Conservation (phyloP, 2,329 filamentous ascomycete species). For the Zymoseptoria pseudotritici region DNA sequence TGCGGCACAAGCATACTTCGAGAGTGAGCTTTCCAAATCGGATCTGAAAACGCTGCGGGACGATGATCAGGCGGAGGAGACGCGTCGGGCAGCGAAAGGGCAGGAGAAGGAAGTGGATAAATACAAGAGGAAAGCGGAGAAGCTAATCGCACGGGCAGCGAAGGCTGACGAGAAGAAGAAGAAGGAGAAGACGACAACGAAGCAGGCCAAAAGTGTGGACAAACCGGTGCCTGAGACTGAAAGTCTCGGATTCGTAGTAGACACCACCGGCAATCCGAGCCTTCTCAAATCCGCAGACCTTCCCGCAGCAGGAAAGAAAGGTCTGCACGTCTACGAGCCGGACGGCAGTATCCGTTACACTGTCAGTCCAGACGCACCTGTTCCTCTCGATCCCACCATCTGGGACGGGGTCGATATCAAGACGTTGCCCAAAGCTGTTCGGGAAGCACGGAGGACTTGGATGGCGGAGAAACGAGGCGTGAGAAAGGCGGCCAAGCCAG, state of each 20-base stretch:
- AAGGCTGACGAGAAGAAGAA: slow-evolving; percentile 13
- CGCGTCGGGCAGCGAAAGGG: slow-evolving; percentile 1
- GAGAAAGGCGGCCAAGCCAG: slow-evolving; percentile 1
- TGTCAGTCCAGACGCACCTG: slow-evolving; percentile 2
- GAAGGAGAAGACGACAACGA: slow-evolving; percentile 9
- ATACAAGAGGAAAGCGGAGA: slow-evolving; percentile 8
- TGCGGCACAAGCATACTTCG: slow-evolving; percentile 10
- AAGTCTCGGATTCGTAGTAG: slow-evolving; percentile 8
- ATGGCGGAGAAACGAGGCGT: slow-evolving; percentile 11
- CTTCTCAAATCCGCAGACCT: background rate
- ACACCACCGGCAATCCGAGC: slow-evolving; percentile 12
- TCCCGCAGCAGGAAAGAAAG: background rate
- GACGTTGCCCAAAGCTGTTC: slow-evolving; percentile 15
- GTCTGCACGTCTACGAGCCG: slow-evolving; percentile 8
- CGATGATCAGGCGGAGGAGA: background rate
- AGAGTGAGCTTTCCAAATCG: slow-evolving; percentile 6
- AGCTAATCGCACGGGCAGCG: slow-evolving; percentile 10
- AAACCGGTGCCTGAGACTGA: background rate
- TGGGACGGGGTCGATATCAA: slow-evolving; percentile 16
- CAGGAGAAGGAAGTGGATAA: slow-evolving; percentile 3
- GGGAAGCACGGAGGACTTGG: slow-evolving; percentile 13
- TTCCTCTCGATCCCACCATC: slow-evolving; percentile 14
- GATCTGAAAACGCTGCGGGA: slow-evolving; percentile 7
- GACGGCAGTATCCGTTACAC: slow-evolving; percentile 12
- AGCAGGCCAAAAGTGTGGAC: background rate